Evolutionary conservation across 352 stramenopile genomes (phyloP).

Genomic region (Pythium brachiatum): DNA sequence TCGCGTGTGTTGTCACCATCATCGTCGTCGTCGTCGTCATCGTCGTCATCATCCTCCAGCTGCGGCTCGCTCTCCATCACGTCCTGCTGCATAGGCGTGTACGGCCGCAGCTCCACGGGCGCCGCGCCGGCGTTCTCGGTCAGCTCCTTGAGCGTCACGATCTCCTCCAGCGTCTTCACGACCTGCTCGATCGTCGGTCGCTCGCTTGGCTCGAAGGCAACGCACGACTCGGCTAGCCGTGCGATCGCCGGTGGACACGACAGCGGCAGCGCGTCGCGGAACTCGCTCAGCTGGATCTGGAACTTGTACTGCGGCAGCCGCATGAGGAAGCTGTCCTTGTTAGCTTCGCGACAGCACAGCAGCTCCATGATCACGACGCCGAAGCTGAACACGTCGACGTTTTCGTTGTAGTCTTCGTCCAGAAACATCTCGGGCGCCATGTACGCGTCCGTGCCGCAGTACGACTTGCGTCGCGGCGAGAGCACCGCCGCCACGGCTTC

Average conservation of each 20-base stretch:
- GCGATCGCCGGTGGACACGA: conserved; percentile 61
- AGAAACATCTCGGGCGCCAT: conserved; percentile 85
- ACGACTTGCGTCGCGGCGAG: conserved; percentile 65
- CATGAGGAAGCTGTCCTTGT: conserved; percentile 77
- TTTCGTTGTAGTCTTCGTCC: conserved; percentile 83
- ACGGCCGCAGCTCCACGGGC: conserved; percentile 54
- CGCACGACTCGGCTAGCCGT: conserved; percentile 62
- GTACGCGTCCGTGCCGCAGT: conserved; percentile 85
- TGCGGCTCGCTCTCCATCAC: conserved; percentile 56
- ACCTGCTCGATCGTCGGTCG: conserved; percentile 50
- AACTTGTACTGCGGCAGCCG: conserved; percentile 85
- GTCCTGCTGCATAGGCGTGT: conserved; percentile 36
- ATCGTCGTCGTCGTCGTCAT: conserved; percentile 44
- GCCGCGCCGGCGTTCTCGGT: not conserved
- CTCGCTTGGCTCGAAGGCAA: conserved; percentile 72
- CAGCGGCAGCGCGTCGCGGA: conserved; percentile 55
- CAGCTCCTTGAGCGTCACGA: conserved; percentile 37
- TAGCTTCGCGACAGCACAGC: conserved; percentile 75
- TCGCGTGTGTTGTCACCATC: conserved; percentile 53
- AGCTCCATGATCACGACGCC: conserved; percentile 88
- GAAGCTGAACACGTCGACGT: conserved; percentile 84
- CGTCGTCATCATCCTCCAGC: conserved; percentile 46
- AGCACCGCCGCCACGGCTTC: not conserved
- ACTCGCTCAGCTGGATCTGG: conserved; percentile 55
- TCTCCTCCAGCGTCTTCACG: conserved; percentile 40